Percentiles rank a stretch among this genome's conserved stretches.
Conservation (phyloP, 129 eudicot genomes). For the Centrapalus pauciflorus region DNA sequence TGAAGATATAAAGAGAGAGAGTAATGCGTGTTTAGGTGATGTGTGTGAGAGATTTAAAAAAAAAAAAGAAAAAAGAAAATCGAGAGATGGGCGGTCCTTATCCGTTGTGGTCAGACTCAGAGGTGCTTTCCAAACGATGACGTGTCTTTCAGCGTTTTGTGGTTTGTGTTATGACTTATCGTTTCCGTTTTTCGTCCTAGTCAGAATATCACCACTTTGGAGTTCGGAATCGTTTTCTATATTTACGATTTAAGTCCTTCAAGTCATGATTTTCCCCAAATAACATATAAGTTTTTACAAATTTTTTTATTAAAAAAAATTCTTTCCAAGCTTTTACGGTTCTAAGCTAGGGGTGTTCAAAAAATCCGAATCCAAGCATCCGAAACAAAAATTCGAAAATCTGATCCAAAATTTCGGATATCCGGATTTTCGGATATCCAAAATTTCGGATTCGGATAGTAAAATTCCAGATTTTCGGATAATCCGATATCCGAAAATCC, state of each 20-base stretch:
- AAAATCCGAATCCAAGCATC: too few relatives aligned
- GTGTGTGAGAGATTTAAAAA: constrained; percentile 29
- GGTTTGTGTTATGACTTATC: constrained; percentile 3
- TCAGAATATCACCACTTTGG: constrained; percentile 9
- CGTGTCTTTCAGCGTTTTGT: constrained; percentile 27
- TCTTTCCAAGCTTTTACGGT: too few relatives aligned
- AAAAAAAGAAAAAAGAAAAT: too few relatives aligned
- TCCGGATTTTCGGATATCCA: too few relatives aligned
- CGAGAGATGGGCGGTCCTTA: constrained; percentile 28
- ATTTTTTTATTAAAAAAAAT: too few relatives aligned
- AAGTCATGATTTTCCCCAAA: background rate
- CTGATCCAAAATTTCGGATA: too few relatives aligned
- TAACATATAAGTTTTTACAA: background rate
- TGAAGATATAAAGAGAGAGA: constrained; percentile 12
- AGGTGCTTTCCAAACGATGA: constrained; percentile 2
- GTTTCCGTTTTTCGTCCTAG: constrained; percentile 14
- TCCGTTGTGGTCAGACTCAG: constrained; percentile 14
- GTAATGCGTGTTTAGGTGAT: constrained; percentile 17
- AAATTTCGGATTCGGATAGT: too few relatives aligned
- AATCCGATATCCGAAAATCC: too few relatives aligned
- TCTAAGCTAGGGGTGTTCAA: too few relatives aligned
- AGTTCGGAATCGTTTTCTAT: background rate
- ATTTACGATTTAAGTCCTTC: background rate
- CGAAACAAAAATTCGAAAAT: too few relatives aligned
- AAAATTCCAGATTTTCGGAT: too few relatives aligned